These are phyloP conservation scores for Lactarius tabidus DNA, from an alignment of 768 basidiomycete genomes.

Conservation along the genomic window DNA sequence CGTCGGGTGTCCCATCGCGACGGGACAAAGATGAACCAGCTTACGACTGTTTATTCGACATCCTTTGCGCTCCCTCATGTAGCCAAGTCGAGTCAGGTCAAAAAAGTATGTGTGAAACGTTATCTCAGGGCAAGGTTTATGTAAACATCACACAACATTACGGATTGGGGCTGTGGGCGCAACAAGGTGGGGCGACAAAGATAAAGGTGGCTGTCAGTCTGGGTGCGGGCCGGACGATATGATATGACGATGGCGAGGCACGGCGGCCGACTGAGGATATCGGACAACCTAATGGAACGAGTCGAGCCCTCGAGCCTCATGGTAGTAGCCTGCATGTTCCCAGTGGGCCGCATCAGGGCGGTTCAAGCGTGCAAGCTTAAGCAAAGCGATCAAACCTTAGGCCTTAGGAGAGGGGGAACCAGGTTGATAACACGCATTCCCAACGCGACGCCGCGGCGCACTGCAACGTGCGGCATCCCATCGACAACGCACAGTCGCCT, in stretches of 20 bases:
- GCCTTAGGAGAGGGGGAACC: not conserved
- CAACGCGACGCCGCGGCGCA: not conserved
- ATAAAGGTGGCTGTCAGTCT: not conserved
- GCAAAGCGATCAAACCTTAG: conserved; percentile 19
- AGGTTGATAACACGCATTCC: not conserved
- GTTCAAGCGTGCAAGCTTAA: not conserved
- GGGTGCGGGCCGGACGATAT: not conserved
- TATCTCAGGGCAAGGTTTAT: not conserved
- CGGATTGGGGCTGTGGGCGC: not conserved
- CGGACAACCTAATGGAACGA: not conserved
- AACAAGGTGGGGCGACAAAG: not conserved
- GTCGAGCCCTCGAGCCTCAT: not conserved
- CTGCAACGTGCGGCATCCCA: not conserved
- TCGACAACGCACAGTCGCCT: not conserved
- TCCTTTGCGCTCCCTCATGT: not conserved
- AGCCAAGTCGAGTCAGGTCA: not conserved
- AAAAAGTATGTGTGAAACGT: not conserved
- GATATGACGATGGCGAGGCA: not conserved
- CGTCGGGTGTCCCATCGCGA: not conserved
- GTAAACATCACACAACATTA: not conserved
- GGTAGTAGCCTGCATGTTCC: not conserved
- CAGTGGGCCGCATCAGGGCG: not conserved
- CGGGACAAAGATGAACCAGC: not conserved
- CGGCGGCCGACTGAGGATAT: not conserved
- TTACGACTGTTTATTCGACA: not conserved